Evolutionary conservation across 2,329 filamentous ascomycete genomes (phyloP).

Genomic region (Trichoderma sp.): DNA sequence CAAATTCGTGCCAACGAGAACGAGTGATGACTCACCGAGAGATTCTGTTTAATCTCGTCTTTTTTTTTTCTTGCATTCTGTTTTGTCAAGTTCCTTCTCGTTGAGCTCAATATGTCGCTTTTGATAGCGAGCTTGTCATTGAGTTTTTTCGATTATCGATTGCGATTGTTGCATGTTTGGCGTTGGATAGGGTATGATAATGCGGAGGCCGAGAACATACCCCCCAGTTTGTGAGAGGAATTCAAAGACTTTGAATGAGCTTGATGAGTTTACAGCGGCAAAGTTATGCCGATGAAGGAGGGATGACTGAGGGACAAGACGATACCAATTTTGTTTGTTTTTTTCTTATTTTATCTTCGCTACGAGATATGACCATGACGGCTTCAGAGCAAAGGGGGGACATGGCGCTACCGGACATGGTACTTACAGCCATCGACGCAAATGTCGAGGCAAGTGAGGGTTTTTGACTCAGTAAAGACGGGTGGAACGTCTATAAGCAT

Average conservation of each 20-base stretch:
- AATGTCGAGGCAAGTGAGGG: neutral
- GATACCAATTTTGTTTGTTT: neutral
- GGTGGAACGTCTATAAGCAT: neutral
- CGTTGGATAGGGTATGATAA: conserved; percentile 28
- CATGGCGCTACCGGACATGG: conserved; percentile 14
- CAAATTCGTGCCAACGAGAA: neutral
- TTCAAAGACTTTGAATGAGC: neutral
- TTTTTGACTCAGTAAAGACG: neutral
- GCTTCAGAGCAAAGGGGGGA: neutral
- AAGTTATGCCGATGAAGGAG: neutral
- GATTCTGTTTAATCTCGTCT: neutral
- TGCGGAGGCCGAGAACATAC: conserved; percentile 5
- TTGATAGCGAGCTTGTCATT: conserved; percentile 11
- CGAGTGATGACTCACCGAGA: neutral
- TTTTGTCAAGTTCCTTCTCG: neutral
- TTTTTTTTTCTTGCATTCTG: neutral
- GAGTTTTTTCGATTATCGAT: conserved; percentile 6
- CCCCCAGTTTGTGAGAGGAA: neutral
- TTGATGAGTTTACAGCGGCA: neutral
- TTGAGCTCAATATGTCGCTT: conserved; percentile 19
- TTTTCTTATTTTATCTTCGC: neutral
- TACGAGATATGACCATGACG: conserved; percentile 19
- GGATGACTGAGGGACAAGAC: neutral
- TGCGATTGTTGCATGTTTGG: conserved; percentile 21
- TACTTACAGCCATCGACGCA: neutral